Evolutionary conservation across 2,329 filamentous ascomycete genomes (phyloP), one percentile per base, ranked within the genome.

Genomic region (Verticillium zaregamsianum): DNA sequence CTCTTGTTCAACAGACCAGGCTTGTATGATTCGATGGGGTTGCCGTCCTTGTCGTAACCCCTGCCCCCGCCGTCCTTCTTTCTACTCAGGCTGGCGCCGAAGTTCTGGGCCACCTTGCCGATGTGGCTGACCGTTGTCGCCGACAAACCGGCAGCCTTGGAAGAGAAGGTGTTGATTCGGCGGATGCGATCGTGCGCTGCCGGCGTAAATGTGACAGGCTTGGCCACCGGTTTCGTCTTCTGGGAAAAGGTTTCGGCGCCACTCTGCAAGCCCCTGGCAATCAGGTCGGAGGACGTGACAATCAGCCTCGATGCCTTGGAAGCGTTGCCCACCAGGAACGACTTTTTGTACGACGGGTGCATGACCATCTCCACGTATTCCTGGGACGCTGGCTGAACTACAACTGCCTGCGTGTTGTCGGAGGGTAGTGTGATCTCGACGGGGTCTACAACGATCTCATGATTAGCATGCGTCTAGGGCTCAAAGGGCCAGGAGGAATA

Each of bases 1-100:
- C 89, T 93, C 82, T 97, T 97, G 79, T 99, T 99, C 67, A 99
- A 78, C 33, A 99, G 79, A 5, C 95, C 94, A 0, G 95, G 94
- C 77, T 97, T 97, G 78, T 95, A 96, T 20, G 73, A 75, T 2
- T 83, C 79, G 7, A 86, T 71, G 4, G 83, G 81, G 59, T 87
- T 87, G 39, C 91, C 91, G 64, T 93, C 86, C 63, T 88, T 85
- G 63, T 91, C 91, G 62, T 83, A 85, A 1, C 89, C 88, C 69
- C 84, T 86, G 15, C 77, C 73, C 28, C 77, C 74, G 23, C 83
- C 84, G 59, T 81, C 82, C 66, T 81, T 82, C 68, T 77, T 83
- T 63, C 74, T 78, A 2, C 90, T 79, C 61, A 96, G 76, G 5
- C 82, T 85, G 3, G 95, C 94, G 3, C 93, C 94, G 11, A 97